Base-by-base conservation (phyloP, 2,329 filamentous ascomycete species). In the Colletotrichum sp. region DNA sequence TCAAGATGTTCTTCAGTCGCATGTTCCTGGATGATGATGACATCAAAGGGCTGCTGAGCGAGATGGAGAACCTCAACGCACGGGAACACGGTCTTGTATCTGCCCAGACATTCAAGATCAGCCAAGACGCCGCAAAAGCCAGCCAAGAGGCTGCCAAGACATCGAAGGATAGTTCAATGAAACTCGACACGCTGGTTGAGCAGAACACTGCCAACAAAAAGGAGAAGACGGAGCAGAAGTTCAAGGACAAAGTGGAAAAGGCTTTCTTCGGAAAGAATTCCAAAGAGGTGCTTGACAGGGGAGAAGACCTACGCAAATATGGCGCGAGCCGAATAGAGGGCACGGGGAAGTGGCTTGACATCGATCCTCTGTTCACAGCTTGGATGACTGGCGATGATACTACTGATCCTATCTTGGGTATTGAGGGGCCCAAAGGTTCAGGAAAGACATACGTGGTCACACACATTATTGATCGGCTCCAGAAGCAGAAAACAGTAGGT, bases 11-110 rank as follows among this genome's bases (percentile, higher is more conserved):
- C 68, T 81, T 80, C 48, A 81, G 83, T 73, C 80, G 81, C 61
- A 73, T 84, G 38, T 84, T 84, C 71, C 80, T 84, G 21, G 81
- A 81, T n/a, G 82, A 84, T 68, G 80, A 83, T 52, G 82, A 81
- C 7, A 81, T 84, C 28, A 80, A 81, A 62, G 82, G 81, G 36
- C 61, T 84, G 12, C 77, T 84, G 8, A 63, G 74, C 18, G 79
- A 79, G 75, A 84, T 84, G 81, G 79, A 83, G 8, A 79, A 75
- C n/a, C 79, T 84, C 34, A 81, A 81, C 59, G 76, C 79, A 34
- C 82, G 84, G 70, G 83, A 84, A 59, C 78, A 78, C 12, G 78
- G 81, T 3, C 70, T 84, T 3, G 83, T 84, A 3, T 80, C 78
- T 43, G 82, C 83, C 1, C 83, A 83, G 74, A 84, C 81, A 3